phyloP scores from a whole-genome alignment of 306 rosid genomes.

The Begonia loranthoides region DNA sequence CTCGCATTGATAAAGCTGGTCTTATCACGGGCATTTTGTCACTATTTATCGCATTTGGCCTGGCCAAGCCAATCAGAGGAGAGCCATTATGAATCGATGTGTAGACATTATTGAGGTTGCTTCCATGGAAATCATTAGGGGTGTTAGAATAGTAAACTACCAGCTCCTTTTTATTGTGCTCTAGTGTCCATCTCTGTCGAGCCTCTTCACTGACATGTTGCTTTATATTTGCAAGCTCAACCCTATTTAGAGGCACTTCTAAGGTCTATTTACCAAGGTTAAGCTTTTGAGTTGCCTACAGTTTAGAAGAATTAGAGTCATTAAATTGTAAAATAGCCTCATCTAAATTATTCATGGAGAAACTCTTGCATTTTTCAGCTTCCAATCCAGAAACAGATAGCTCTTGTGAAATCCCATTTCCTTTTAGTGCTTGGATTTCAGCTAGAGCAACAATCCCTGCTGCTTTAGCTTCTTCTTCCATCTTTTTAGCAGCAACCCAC shows the following conservation, averaged over 20 bases:
- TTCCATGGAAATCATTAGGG: constrained; percentile 24
- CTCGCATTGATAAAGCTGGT: constrained; percentile 72
- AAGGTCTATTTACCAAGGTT: constrained; percentile 52
- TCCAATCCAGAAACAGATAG: not conserved
- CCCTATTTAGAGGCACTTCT: constrained; percentile 62
- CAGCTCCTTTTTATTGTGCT: constrained; percentile 18
- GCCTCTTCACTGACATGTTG: constrained; percentile 70
- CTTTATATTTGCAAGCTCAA: constrained; percentile 62
- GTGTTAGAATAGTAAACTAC: constrained; percentile 18
- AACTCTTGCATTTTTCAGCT: constrained; percentile 23
- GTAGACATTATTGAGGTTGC: constrained; percentile 24
- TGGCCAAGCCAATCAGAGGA: constrained; percentile 18
- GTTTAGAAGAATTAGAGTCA: constrained; percentile 37
- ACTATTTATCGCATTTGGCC: constrained; percentile 16
- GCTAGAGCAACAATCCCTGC: constrained; percentile 84
- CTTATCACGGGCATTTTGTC: constrained; percentile 36
- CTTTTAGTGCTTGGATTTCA: constrained; percentile 51
- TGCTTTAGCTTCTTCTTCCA: constrained; percentile 87
- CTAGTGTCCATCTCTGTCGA: constrained; percentile 53
- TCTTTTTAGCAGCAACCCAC: constrained; percentile 82
- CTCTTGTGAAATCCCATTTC: not conserved
- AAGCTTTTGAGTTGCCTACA: constrained; percentile 73
- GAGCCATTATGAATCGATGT: constrained; percentile 24
- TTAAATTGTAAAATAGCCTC: constrained; percentile 41
- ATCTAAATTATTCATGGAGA: constrained; percentile 31